Evolutionary conservation across 2,329 filamentous ascomycete species (phyloP), one percentile per base, ranked within the genome.

Genomic region (Alternaria brassicae): DNA sequence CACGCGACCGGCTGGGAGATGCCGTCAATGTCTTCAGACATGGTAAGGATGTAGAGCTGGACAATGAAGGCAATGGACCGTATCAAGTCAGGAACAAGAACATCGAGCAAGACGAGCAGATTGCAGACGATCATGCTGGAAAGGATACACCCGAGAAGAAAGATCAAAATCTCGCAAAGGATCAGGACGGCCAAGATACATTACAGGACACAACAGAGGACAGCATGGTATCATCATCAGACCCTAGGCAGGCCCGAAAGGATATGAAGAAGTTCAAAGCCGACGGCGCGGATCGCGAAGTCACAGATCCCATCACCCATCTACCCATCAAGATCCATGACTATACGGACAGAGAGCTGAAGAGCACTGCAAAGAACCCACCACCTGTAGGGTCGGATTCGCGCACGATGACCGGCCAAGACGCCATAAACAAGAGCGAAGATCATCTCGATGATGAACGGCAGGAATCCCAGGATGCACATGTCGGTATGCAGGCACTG

Each of bases 261-360:
- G 66, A 73, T 12, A 80, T 84, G 79, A 83, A 84, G 69, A 80
- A 83, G 58, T 77, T 76, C 58, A 78, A 74, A 44, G 77, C 80
- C 28, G 80, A 83, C 57, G 77, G 80, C 28, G 80, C 82, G 25
- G 81, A 83, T 58, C 80, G 84, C 59, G 83, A 89, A 71, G 89
- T 91, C 45, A 91, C 89, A 1, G 89, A 92, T 69, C 89, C 89
- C 0, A 83, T 91, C 37, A 92, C 89, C 1, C 89, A 91, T 75
- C 80, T 91, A 3, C 88, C 89, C 2, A 83, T 91, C 47, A 81
- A 78, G 34, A 89, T 91, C 34, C 87, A 90, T 70, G 89, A 91
- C 70, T 88, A 88, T 67, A 91, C 89, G 0, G 81, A 84, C 27
- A 84, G 86, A 37, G 87, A 89, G 52, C 79, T 91, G 30, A 79